Evolutionary conservation across 768 basidiomycete species (phyloP), one percentile per base, ranked within the genome.

Genomic region (Clitopilus hobsonii): DNA sequence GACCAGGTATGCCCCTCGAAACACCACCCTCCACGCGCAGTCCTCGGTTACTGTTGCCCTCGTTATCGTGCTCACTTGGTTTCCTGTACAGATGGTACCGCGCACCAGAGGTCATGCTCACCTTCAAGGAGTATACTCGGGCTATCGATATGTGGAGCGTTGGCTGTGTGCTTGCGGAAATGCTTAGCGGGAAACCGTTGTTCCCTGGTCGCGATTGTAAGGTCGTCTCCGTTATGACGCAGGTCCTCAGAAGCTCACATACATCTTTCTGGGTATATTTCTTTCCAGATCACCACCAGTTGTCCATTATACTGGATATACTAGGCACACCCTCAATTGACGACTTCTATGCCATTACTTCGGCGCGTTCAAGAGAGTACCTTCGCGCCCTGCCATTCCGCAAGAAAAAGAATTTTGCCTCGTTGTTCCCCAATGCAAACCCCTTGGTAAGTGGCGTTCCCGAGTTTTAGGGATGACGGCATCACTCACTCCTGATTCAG

Each of bases 31-130:
- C 13, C 3, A n/a, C 28, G 11, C n/a, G 41, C n/a, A 18, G n/a
- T 10, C 16, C 11, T 20, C 41, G 4, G 22, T 23, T 20, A 45
- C 41, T 45, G n/a, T 45, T n/a, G n/a, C n/a, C n/a, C n/a, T n/a
- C n/a, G 41, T 20, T 10, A 13, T 16, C 7, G 41, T 45, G 10
- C 14, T 16, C 11, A 30, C 29, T 38, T 51, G 30, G 16, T 41
- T 18, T 36, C 7, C 36, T 32, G 18, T 20, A 36, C 47, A 86
- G 93, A 65, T 98, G 96, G 96, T 98, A 98, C 67, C 85, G 96
- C 26, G 96, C 96, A 0, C 96, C 96, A 0, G 96, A 98, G 68
- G 91, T 98, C 58, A 98, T 98, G 96, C 80, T 98, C 29, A 96
- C 93, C 0, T 98, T 97, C 77, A 94, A 95, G 65, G 88, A 95